phyloP scores from a whole-genome alignment of 768 basidiomycete genomes.

The Rhizopogon rudus region DNA sequence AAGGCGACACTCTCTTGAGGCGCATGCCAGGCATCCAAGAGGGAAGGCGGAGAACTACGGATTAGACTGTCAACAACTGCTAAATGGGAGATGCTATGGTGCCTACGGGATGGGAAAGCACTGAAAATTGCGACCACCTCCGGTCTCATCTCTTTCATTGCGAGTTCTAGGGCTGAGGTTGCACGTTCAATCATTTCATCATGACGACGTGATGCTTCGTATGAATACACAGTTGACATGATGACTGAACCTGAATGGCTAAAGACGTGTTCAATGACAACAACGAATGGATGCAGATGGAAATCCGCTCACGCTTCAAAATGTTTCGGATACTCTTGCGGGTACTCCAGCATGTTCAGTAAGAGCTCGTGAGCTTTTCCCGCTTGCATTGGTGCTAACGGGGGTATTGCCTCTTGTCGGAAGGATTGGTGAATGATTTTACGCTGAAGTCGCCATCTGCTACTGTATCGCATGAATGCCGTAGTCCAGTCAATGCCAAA shows the following conservation, averaged over 20 bases:
- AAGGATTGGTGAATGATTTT: slow-evolving; percentile 9
- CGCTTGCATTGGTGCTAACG: slow-evolving; percentile 1
- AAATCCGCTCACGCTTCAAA: background rate
- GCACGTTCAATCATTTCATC: background rate
- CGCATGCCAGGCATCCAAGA: slow-evolving; percentile 8
- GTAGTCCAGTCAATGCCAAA: slow-evolving; percentile 7
- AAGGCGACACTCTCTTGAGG: slow-evolving; percentile 7
- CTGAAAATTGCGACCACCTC: background rate
- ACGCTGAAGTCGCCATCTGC: slow-evolving; percentile 13
- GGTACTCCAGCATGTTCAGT: background rate
- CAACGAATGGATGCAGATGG: background rate
- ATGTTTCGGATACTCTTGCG: background rate
- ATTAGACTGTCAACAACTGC: background rate
- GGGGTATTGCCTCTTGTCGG: slow-evolving; percentile 1
- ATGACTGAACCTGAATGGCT: slow-evolving; percentile 3
- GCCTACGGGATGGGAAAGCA: slow-evolving; percentile 3
- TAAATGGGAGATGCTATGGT: background rate
- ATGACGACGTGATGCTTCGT: background rate
- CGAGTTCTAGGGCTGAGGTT: background rate
- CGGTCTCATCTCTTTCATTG: background rate
- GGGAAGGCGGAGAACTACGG: slow-evolving; percentile 5
- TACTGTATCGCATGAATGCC: slow-evolving; percentile 10
- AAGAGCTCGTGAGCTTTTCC: background rate
- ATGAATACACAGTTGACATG: slow-evolving; percentile 2
- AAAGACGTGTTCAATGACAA: background rate